Conservation (phyloP, 345 rosid species). For the Schrenkiella parvula region DNA sequence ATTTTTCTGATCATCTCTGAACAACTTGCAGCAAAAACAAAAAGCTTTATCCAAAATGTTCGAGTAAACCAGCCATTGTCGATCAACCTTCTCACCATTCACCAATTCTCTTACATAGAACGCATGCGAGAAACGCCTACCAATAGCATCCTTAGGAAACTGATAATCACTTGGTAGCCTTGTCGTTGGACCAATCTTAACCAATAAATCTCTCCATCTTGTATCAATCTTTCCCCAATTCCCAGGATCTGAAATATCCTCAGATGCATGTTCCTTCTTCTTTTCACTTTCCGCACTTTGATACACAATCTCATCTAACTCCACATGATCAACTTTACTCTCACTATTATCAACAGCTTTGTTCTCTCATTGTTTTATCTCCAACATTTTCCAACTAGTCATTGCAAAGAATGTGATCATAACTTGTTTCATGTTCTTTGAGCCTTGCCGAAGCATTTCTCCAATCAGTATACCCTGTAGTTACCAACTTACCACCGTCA, state of each 20-base stretch:
- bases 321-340: neutral
- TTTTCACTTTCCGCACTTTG: neutral
- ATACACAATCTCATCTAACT: neutral
- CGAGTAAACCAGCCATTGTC: neutral
- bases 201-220: neutral
- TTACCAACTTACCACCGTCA: neutral
- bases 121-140: neutral
- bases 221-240: slow-evolving; percentile 1
- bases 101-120: neutral
- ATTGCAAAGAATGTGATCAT: neutral
- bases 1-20: neutral
- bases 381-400: neutral
- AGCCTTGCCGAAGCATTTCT: neutral
- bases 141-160: neutral
- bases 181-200: neutral
- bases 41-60: neutral
- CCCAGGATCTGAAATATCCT: neutral
- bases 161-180: neutral
- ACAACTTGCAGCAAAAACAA: neutral
- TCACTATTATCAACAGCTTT: neutral
- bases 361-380: neutral
- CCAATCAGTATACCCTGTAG: slow-evolving; percentile 8
- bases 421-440: neutral
- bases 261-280: neutral
- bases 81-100: neutral